These are phyloP conservation scores for Leccinum griseonigrum DNA, from an alignment of 1,284 basidiomycete genomes.

Conservation along the genomic window DNA sequence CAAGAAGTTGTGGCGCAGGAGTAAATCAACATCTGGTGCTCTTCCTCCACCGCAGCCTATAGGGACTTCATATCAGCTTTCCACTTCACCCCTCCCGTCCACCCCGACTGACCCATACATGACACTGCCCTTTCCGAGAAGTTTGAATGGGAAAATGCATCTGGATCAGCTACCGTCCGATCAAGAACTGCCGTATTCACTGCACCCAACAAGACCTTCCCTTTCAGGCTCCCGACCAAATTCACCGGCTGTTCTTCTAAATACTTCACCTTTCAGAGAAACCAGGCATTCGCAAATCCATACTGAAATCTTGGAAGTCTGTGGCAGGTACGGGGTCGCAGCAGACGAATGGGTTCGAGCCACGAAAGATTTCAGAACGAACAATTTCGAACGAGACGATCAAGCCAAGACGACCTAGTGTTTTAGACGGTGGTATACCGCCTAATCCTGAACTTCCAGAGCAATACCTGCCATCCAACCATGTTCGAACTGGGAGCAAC, in stretches of 20 bases:
- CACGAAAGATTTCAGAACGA: conserved; percentile 33
- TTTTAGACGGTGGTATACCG: conserved; percentile 40
- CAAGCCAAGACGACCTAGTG: conserved; percentile 40
- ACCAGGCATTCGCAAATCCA: conserved; percentile 58
- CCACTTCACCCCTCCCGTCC: conserved; percentile 12
- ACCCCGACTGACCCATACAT: conserved; percentile 26
- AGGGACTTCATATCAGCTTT: conserved; percentile 23
- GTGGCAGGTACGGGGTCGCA: conserved; percentile 33
- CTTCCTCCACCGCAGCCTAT: conserved; percentile 26
- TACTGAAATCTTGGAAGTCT: conserved; percentile 61
- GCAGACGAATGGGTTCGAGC: conserved; percentile 30
- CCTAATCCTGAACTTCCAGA: conserved; percentile 43
- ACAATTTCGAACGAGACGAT: conserved; percentile 29
- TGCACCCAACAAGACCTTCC: conserved; percentile 28
- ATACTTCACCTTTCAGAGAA: conserved; percentile 32
- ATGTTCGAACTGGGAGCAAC: conserved; percentile 35
- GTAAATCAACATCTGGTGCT: conserved; percentile 47
- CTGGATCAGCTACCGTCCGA: conserved; percentile 56
- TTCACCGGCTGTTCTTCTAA: conserved; percentile 23
- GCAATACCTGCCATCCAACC: conserved; percentile 35
- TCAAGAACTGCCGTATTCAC: conserved; percentile 65
- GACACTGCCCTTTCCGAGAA: conserved; percentile 16
- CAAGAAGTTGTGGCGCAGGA: conserved; percentile 73
- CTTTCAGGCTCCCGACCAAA: conserved; percentile 23
- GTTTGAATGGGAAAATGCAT: conserved; percentile 22